These are phyloP conservation scores for Tubosaeta sp. DNA, from an alignment of 768 basidiomycete species.

Conservation along the genomic window DNA sequence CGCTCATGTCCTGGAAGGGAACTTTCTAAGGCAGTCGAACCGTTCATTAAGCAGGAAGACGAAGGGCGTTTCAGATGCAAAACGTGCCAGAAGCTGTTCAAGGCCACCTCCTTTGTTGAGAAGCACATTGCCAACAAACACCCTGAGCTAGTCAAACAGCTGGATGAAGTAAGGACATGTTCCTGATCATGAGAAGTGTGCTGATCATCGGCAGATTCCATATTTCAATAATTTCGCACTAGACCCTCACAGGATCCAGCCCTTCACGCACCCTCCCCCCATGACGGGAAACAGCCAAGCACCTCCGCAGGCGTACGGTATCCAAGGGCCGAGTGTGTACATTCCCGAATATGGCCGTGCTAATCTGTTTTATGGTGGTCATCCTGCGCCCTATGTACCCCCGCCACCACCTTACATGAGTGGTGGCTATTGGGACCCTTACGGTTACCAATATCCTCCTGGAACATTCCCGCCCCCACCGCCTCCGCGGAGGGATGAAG, in stretches of 20 bases:
- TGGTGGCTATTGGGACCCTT: conserved; percentile 44
- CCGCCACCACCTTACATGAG: conserved; percentile 38
- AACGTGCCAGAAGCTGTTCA: conserved; percentile 95
- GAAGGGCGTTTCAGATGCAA: conserved; percentile 97
- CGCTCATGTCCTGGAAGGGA: conserved; percentile 49
- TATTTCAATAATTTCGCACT: conserved; percentile 96
- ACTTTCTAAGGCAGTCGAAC: conserved; percentile 71
- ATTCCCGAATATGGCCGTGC: conserved; percentile 42
- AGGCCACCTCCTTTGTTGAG: conserved; percentile 93
- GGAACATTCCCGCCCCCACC: conserved; percentile 34
- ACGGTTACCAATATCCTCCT: conserved; percentile 39
- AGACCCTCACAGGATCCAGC: conserved; percentile 90
- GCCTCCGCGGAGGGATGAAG: conserved; percentile 53
- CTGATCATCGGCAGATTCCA: conserved; percentile 52
- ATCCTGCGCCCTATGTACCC: conserved; percentile 32
- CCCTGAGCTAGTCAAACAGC: conserved; percentile 71
- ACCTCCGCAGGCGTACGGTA: conserved; percentile 82
- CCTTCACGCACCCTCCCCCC: conserved; percentile 75
- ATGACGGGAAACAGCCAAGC: conserved; percentile 64
- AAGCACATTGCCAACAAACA: conserved; percentile 98
- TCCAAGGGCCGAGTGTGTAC: conserved; percentile 57
- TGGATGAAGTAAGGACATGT: conserved; percentile 69
- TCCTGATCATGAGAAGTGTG: conserved; percentile 6
- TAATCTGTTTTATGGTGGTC: conserved; percentile 37
- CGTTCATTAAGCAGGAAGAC: conserved; percentile 89